phyloP scores from a whole-genome alignment of 2,329 filamentous ascomycete genomes.

The Colletotrichum trifolii region DNA sequence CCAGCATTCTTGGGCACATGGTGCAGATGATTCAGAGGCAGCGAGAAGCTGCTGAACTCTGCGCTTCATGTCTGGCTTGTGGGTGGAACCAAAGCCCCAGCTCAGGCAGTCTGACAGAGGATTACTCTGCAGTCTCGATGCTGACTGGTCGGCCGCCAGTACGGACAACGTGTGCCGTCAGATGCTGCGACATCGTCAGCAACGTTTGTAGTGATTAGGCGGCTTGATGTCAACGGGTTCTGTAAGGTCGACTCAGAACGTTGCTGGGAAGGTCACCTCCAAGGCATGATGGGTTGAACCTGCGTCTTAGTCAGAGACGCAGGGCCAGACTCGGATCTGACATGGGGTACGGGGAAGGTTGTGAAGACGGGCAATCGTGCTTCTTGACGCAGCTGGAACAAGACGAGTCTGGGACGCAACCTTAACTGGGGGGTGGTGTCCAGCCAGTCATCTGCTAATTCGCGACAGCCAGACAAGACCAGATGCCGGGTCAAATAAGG shows the following conservation, averaged over 20 bases:
- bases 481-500: slow-evolving; percentile 5
- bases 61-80: background rate
- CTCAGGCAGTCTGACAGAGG: background rate
- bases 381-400: slow-evolving; percentile 33
- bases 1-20: no score
- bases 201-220: background rate
- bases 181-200: background rate
- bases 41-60: slow-evolving; percentile 4
- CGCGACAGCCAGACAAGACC: slow-evolving; percentile 19
- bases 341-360: background rate
- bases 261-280: background rate
- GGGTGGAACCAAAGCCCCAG: slow-evolving; percentile 1
- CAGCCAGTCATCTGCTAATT: slow-evolving; percentile 16
- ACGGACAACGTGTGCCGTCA: background rate
- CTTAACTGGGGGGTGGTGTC: slow-evolving; percentile 20
- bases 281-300: slow-evolving; percentile 5
- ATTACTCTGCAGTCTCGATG: slow-evolving; percentile 7
- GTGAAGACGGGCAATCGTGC: slow-evolving; percentile 18
- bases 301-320: slow-evolving; percentile 19
- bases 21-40: no score
- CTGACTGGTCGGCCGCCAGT: slow-evolving; percentile 13
- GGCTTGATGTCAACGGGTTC: background rate
- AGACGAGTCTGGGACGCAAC: slow-evolving; percentile 36
- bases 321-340: slow-evolving; percentile 26
- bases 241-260: background rate